Evolutionary conservation across 345 rosid genomes (phyloP), one percentile per base, ranked within the genome.

Genomic region (Citrus hindsii): DNA sequence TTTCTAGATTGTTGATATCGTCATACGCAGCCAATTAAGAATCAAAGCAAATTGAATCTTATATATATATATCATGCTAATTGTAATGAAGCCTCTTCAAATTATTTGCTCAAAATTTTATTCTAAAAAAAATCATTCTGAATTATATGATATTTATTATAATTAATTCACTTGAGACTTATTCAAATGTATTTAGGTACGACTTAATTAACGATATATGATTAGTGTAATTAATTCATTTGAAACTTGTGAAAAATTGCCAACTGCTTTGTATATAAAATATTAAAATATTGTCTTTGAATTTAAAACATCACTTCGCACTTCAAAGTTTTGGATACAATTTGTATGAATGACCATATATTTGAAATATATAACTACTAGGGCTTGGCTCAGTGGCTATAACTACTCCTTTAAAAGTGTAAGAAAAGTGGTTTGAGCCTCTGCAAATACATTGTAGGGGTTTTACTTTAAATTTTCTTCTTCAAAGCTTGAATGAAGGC

Each of bases 401-500:
- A 32, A 3, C 0, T 3, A 30, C 3, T 30, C 30, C 30, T 0
- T 30, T 0, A 30, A 0, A 30, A 2, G 3, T 30, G 30, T 2
- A 0, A 30, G 30, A 0, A 0, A 30, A 30, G 32, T 30, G 0
- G 0, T 30, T 30, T 0, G 32, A 30, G 0, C 0, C 4, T 4
- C 0, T 0, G 0, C 32, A 30, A 0, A 30, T 0, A 0, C 0
- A 30, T 30, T 30, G 4, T 0, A 3, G 3, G 0, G 0, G 0
- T 30, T 30, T 30, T 30, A 30, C 0, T 30, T 30, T 30, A 30
- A 30, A 30, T 30, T 30, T 30, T 0, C 4, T 30, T 30, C 0
- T 3, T 30, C 0, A 30, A 30, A 30, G 3, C 1, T 30, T 30
- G 0, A 30, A 2, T 30, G 30, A 2, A 30, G 0, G 2, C 2